Conservation (phyloP, 495 filamentous ascomycete species). For the Niebla homalea region DNA sequence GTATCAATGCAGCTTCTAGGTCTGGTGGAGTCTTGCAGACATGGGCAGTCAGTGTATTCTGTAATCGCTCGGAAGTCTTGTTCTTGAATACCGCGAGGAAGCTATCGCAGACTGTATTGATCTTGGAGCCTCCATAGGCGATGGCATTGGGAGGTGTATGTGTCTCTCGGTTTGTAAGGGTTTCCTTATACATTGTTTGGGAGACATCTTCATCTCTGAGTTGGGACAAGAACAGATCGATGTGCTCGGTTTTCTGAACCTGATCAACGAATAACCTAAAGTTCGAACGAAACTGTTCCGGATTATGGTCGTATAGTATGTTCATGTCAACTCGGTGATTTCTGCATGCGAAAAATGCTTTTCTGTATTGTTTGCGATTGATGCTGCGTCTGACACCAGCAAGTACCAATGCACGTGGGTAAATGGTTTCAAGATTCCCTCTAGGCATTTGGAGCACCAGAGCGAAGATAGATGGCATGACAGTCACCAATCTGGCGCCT, state of each 20-base stretch:
- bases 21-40: constrained; percentile 88
- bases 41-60: constrained; percentile 88
- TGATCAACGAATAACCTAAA: constrained; percentile 73
- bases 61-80: constrained; percentile 55
- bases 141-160: neutral
- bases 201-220: constrained; percentile 89
- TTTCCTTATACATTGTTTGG: constrained; percentile 86
- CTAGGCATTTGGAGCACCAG: constrained; percentile 84
- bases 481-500: constrained; percentile 73
- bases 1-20: constrained; percentile 67
- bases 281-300: constrained; percentile 65
- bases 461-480: constrained; percentile 73
- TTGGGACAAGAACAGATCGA: constrained; percentile 86
- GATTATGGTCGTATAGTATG: constrained; percentile 86
- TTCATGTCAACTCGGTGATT: constrained; percentile 96
- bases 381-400: constrained; percentile 74
- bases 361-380: constrained; percentile 62
- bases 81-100: constrained; percentile 55
- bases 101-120: constrained; percentile 81
- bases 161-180: constrained; percentile 28
- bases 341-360: constrained; percentile 75
- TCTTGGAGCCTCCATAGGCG: constrained; percentile 40
- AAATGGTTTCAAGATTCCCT: constrained; percentile 92
- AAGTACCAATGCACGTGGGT: constrained; percentile 79
- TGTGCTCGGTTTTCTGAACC: constrained; percentile 67